Base-by-base conservation (phyloP, 495 filamentous ascomycete species). In the Daldinia vernicosa region DNA sequence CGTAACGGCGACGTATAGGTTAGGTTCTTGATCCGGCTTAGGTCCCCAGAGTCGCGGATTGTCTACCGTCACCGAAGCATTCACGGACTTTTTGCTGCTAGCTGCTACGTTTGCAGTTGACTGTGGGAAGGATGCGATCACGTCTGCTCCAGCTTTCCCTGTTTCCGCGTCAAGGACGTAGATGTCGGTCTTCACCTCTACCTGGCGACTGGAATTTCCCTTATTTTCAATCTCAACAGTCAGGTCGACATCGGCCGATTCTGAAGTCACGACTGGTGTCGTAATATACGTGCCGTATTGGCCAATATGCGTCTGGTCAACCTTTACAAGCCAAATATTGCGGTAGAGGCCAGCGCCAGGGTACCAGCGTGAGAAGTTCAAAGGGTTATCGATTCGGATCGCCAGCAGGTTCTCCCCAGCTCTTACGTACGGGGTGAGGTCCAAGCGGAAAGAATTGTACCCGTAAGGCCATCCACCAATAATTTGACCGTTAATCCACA, bases 401-500 rank as follows among this genome's bases (percentile, higher is more conserved):
- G 83, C 83, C 5, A 85, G 59, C 15, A 75, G 50, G 59, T 86
- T 84, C 37, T 77, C 75, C 6, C 78, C 82, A 9, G 58, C 47
- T 43, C 78, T 77, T 6, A 79, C 60, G 37, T 81, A 83, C 12
- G 75, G 79, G 0, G 83, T 86, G n/a, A 86, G 75, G 60, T 85
- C 81, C 8, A 86, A 67, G 0, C 83, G 82, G 62, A 81, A 86
- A 11, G 81, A 84, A 33, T 77, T 79, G 51, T 85, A 86, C 0
- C 81, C 83, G 54, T 80, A 85, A 1, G 84, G 84, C 84, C 83
- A 86, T 5, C 84, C 83, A 30, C 83, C 84, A 4, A 84, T 74
- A 22, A 85, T 55, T 35, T 80, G 68, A 0, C 80, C 83, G 66
- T 86, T 86, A 6, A 86, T 72, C 81, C 81, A 86, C 8, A 85